Conservation (phyloP, 768 basidiomycete genomes). For the Leccinellum albellum region DNA sequence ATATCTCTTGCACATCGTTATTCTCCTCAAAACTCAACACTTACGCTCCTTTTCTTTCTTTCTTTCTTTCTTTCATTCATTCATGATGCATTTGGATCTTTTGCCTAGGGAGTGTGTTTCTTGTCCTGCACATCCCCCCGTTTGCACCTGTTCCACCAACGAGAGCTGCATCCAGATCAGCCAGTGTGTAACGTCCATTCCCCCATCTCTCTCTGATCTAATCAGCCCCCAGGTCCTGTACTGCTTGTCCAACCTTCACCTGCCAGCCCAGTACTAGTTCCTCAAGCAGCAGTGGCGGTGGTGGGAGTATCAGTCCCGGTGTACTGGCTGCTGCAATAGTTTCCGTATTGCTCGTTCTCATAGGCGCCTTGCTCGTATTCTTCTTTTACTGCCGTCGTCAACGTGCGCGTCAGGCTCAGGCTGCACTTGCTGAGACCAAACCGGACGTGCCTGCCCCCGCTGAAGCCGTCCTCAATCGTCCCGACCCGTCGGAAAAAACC, state of each 20-base stretch:
- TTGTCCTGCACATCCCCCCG: constrained; percentile 45
- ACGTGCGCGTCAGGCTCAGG: constrained; percentile 37
- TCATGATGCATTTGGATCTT: constrained; percentile 34
- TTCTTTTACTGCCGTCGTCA: constrained; percentile 63
- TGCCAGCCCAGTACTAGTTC: constrained; percentile 40
- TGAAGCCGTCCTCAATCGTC: constrained; percentile 72
- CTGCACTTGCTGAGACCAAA: constrained; percentile 38
- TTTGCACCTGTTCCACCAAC: constrained; percentile 53
- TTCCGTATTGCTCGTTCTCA: constrained; percentile 58
- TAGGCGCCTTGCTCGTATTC: constrained; percentile 46
- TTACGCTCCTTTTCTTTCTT: constrained; percentile 32
- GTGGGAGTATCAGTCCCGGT: constrained; percentile 54
- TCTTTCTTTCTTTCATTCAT: constrained; percentile 22
- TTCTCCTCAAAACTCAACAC: constrained; percentile 17
- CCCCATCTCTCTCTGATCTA: constrained; percentile 2
- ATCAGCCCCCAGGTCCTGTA: constrained; percentile 48
- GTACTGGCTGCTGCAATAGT: constrained; percentile 74
- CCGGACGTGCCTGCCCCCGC: constrained; percentile 70
- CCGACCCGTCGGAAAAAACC: constrained; percentile 75
- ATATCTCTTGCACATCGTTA: constrained; percentile 17
- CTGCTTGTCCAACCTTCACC: constrained; percentile 46
- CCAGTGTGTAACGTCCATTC: constrained; percentile 40
- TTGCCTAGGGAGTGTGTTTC: constrained; percentile 45
- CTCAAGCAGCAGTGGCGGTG: constrained; percentile 26
- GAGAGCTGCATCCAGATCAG: constrained; percentile 59